Percentiles rank a stretch among this genome's conserved stretches.
Conservation (phyloP, 1,284 basidiomycete species). For the Anthracocystis setariae region DNA sequence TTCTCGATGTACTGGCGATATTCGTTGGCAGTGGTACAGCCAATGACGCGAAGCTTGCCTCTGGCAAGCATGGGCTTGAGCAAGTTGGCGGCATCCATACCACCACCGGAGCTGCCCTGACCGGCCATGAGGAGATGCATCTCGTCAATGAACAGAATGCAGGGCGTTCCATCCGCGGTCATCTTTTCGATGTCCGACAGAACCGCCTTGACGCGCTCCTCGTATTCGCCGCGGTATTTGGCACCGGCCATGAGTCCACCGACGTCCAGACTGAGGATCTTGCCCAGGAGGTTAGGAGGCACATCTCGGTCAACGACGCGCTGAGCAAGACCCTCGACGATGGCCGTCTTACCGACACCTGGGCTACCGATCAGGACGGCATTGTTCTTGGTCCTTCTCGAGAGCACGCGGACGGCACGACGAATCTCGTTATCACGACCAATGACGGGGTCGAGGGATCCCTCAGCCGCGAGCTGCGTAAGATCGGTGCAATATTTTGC, state of each 20-base stretch:
- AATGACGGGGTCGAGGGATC: slow-evolving; percentile 74
- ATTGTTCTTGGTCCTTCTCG: slow-evolving; percentile 82
- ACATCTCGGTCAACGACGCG: slow-evolving; percentile 95
- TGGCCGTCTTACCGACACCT: slow-evolving; percentile 72
- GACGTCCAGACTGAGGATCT: slow-evolving; percentile 85
- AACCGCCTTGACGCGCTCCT: slow-evolving; percentile 94
- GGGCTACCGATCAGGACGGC: slow-evolving; percentile 82
- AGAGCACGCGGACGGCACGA: slow-evolving; percentile 66
- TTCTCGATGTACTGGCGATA: slow-evolving; percentile 97
- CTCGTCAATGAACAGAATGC: slow-evolving; percentile 96
- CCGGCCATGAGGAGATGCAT: slow-evolving; percentile 68
- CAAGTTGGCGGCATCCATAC: slow-evolving; percentile 67
- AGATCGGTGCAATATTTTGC: slow-evolving; percentile 69
- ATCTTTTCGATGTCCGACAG: slow-evolving; percentile 91
- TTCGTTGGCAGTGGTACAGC: slow-evolving; percentile 91
- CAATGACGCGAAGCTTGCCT: slow-evolving; percentile 88
- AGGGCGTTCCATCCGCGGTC: slow-evolving; percentile 80
- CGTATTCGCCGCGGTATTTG: slow-evolving; percentile 96
- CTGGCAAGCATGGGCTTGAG: slow-evolving; percentile 73
- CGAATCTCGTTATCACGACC: slow-evolving; percentile 68
- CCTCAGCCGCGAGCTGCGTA: slow-evolving; percentile 72
- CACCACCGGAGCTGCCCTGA: slow-evolving; percentile 54
- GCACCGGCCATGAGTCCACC: slow-evolving; percentile 95
- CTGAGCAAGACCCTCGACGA: slow-evolving; percentile 95
- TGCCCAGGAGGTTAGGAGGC: slow-evolving; percentile 83